Conservation (phyloP, 495 filamentous ascomycete genomes). For the Aeminium ludgeri region DNA sequence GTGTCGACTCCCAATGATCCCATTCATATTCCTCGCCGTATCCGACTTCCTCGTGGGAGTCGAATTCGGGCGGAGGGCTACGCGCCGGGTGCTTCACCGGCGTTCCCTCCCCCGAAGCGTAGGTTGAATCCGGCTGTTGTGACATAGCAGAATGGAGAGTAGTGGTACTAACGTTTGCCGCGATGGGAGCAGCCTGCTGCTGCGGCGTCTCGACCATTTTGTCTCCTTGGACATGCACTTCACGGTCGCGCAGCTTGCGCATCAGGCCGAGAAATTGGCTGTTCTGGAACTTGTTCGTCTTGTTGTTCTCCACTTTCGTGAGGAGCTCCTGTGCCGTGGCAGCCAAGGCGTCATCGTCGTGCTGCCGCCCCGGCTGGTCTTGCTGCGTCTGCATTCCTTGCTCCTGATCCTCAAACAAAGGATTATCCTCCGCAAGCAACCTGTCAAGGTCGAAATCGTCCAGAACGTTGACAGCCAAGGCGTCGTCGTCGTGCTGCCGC, state of each 20-base stretch:
- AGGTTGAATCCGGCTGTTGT: conserved; percentile 7
- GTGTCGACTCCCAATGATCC: conserved; percentile 15
- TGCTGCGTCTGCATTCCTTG: conserved; percentile 4
- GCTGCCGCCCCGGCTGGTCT: conserved; percentile 9
- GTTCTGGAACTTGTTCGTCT: conserved; percentile 56
- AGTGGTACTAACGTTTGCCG: conserved; percentile 11
- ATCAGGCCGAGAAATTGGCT: conserved; percentile 65
- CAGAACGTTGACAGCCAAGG: conserved; percentile 52
- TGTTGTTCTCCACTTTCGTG: conserved; percentile 49
- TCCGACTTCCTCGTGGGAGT: conserved; percentile 9
- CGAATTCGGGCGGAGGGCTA: conserved; percentile 4
- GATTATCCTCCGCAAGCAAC: no score
- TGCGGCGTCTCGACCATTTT: conserved; percentile 27
- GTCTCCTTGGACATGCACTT: conserved; percentile 26
- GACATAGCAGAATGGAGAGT: no score
- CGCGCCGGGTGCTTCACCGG: conserved; percentile 2
- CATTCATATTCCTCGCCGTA: conserved; percentile 7
- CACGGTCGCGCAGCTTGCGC: conserved; percentile 33
- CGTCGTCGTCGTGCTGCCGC: conserved; percentile 37
- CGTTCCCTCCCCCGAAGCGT: conserved; percentile 8
- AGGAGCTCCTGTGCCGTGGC: conserved; percentile 54
- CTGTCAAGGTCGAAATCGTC: no score
- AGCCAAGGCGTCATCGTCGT: conserved; percentile 50
- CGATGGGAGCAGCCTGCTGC: no score
- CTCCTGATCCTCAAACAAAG: no score